These are phyloP conservation scores for Fusarium dimerum DNA, from an alignment of 2,329 filamentous ascomycete genomes.

Conservation along the genomic window DNA sequence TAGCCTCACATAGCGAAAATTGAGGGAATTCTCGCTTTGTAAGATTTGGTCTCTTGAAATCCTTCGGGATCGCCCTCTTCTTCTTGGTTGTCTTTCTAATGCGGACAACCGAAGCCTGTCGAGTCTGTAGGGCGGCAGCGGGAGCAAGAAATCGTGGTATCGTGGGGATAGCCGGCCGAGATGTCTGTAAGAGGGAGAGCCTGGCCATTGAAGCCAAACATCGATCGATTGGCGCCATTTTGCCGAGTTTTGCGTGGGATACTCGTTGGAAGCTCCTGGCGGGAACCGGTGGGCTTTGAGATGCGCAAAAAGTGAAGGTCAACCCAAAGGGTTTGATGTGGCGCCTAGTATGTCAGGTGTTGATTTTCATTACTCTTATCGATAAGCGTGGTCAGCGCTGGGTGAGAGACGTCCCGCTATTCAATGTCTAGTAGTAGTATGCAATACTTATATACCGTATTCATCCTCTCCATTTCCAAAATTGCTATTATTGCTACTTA, in stretches of 20 bases:
- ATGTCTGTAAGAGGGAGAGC: conserved; percentile 44
- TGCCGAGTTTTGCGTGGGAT: conserved; percentile 14
- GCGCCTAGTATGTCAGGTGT: conserved; percentile 25
- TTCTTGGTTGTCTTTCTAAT: conserved; percentile 56
- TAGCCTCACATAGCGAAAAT: conserved; percentile 86
- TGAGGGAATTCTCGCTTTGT: conserved; percentile 62
- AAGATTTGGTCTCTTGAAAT: conserved; percentile 66
- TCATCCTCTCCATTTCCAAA: too few species aligned
- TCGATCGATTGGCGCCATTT: conserved; percentile 54
- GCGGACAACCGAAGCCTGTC: conserved; percentile 41
- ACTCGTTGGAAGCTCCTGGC: conserved; percentile 27
- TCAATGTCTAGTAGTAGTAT: too few species aligned
- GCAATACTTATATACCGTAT: too few species aligned
- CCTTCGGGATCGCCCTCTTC: conserved; percentile 64
- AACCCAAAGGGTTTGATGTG: conserved; percentile 12
- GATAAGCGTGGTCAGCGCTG: too few species aligned
- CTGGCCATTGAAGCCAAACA: conserved; percentile 57
- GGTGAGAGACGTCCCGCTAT: too few species aligned
- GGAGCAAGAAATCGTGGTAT: conserved; percentile 55
- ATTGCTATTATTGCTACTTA: too few species aligned
- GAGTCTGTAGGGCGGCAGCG: conserved; percentile 43
- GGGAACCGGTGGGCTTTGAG: conserved; percentile 12
- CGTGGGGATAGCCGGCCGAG: conserved; percentile 43
- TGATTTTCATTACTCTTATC: conserved; percentile 18
- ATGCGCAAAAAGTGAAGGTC: conserved; percentile 28